Evolutionary conservation across 1,139 yeast species (phyloP), one percentile per base, ranked within the genome.

Genomic region (Saccharomyces hybrid): DNA sequence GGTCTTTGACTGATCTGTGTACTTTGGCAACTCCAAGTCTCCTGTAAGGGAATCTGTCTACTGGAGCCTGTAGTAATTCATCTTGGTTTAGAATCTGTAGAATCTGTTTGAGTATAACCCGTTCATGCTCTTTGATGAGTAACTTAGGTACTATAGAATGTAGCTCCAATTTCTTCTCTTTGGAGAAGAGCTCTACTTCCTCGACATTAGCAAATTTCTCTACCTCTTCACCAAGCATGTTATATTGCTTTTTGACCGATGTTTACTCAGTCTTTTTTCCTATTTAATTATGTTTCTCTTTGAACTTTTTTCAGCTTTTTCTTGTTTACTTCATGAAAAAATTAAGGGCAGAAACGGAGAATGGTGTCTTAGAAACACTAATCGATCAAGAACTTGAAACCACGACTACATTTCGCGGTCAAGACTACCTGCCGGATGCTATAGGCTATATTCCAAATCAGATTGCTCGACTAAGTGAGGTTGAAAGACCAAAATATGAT

Each of bases 1-100:
- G 21, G 29, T 41, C n/a, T 47, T 32, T 2, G 47, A 46, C 1
- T 49, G 29, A 41, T 46, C 86, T 71, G 3, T 86, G 84, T 19
- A 56, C 28, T 41, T 47, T 3, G 66, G 65, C 11, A 58, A 24
- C 5, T 34, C 49, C 5, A 63, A 63, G 51, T 32, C 38, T 53
- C 32, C 56, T 61, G 24, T 46, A 21, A 9, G 66, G 66, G n/a
- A 44, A 38, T 28, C 54, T 50, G 41, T 55, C 53, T 14, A 61
- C 41, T 1, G 61, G 57, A n/a, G 64, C 64, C 46, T 55, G 62
- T 24, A 62, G 32, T 14, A 63, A 42, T 51, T 62, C 64, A 11
- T 51, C 51, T 50, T 62, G 59, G 5, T 29, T 21, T 11, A 50
- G 27, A 24, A 57, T 51, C 14, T 58, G 58, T 27, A 56, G 44